These are phyloP conservation scores for Cicer pinnatifidum DNA, from an alignment of 306 rosid species.

Conservation along the genomic window DNA sequence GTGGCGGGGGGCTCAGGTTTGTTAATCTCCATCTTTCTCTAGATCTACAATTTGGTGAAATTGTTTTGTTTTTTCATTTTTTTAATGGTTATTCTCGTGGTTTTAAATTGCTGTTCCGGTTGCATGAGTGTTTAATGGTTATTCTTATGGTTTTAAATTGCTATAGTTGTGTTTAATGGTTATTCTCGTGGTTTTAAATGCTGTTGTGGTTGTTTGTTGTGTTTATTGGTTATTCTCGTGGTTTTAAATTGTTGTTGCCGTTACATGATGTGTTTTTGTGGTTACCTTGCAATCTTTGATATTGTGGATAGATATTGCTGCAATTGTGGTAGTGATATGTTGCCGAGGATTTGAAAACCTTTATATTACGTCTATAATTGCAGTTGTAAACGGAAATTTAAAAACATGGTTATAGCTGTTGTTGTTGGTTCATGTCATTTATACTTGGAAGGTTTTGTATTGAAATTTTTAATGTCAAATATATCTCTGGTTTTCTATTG, in stretches of 20 bases:
- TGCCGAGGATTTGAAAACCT: not conserved
- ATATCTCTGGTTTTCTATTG: not conserved
- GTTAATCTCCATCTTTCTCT: slow-evolving; percentile 15
- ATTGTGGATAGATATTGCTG: not conserved
- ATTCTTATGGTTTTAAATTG: not conserved
- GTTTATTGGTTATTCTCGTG: not conserved
- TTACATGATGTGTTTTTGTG: no score
- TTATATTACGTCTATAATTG: not conserved
- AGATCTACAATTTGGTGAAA: slow-evolving; percentile 37
- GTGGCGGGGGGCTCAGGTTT: slow-evolving; percentile 96
- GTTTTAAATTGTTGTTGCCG: not conserved
- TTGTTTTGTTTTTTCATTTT: slow-evolving; percentile 27
- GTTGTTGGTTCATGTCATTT: slow-evolving; percentile 30
- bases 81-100: not conserved
- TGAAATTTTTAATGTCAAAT: slow-evolving; percentile 2
- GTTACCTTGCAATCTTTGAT: not conserved
- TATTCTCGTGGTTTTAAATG: not conserved
- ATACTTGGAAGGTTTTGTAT: slow-evolving; percentile 34
- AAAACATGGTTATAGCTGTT: not conserved
- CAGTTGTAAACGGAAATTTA: not conserved
- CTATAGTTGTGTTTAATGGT: not conserved
- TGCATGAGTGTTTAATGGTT: not conserved
- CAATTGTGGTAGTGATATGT: not conserved
- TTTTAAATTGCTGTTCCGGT: not conserved
- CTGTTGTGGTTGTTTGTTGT: not conserved